A percentile compares a stretch with the other conserved stretches of the same genome.
These are phyloP conservation scores for Phytopythium litorale DNA, from an alignment of 352 stramenopile genomes.

Conservation along the genomic window DNA sequence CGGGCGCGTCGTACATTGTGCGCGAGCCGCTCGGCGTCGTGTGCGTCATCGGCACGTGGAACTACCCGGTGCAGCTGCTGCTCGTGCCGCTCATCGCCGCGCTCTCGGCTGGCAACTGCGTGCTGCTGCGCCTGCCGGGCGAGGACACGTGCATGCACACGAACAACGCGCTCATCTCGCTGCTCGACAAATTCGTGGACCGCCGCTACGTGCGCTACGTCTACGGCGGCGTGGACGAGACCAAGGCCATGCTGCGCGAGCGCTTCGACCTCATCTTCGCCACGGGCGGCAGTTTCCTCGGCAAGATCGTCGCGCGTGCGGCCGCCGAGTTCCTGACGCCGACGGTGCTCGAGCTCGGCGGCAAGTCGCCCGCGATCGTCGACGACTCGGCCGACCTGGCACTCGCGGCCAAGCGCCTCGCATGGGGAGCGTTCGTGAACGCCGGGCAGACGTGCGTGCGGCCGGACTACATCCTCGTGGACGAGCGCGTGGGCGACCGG, in stretches of 20 bases:
- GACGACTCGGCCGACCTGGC: constrained; percentile 50
- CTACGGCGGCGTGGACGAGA: constrained; percentile 75
- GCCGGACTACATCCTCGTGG: constrained; percentile 91
- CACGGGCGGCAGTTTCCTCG: constrained; percentile 66
- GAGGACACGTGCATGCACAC: constrained; percentile 71
- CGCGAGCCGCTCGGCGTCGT: constrained; percentile 80
- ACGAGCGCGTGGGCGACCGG: constrained; percentile 75
- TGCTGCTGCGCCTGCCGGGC: constrained; percentile 89
- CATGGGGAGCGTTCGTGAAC: constrained; percentile 88
- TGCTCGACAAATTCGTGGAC: constrained; percentile 80
- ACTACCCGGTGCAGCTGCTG: constrained; percentile 86
- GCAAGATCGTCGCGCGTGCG: constrained; percentile 90
- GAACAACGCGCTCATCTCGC: constrained; percentile 45
- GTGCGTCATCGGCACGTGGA: constrained; percentile 91
- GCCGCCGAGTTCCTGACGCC: constrained; percentile 94
- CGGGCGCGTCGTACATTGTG: constrained; percentile 57
- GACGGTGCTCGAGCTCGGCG: constrained; percentile 93
- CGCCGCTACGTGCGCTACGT: constrained; percentile 77
- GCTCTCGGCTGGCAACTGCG: constrained; percentile 91
- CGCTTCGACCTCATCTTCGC: constrained; percentile 85
- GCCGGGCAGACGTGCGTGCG: constrained; percentile 93
- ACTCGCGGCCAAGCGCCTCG: constrained; percentile 76
- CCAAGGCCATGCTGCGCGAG: constrained; percentile 75
- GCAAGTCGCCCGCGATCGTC: constrained; percentile 90
- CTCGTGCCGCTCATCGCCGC: constrained; percentile 76